A percentile compares a stretch with the other conserved stretches of the same genome.
Evolutionary conservation across 139 green algal genomes (phyloP).

Genomic region (Diplosphaera chodatii): DNA sequence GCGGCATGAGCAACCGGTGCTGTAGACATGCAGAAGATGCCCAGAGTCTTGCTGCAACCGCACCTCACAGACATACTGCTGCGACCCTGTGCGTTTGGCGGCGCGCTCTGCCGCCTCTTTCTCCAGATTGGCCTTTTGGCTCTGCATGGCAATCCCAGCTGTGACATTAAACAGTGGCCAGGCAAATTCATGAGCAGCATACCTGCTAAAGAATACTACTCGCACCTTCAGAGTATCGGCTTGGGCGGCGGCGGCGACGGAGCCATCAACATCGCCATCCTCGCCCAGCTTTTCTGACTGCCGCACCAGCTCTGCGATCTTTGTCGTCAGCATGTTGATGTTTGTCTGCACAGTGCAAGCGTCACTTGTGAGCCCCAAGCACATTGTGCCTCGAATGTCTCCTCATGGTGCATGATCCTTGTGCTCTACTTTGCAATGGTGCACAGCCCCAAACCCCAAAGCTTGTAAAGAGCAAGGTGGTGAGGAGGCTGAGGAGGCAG

Average conservation of each 20-base stretch:
- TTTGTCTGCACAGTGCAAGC: neutral
- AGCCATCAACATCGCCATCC: constrained; percentile 44
- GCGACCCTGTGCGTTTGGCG: constrained; percentile 5
- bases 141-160: constrained; percentile 10
- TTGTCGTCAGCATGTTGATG: constrained; percentile 21
- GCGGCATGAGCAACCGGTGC: no score
- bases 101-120: constrained; percentile 11
- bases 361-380: no score
- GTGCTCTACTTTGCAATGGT: no score
- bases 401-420: no score
- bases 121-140: constrained; percentile 18
- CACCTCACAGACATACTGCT: neutral
- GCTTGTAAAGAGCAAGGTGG: no score
- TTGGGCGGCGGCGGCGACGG: constrained; percentile 20
- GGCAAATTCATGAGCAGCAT: no score
- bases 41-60: no score
- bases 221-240: constrained; percentile 28
- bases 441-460: no score
- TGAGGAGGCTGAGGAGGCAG: neutral
- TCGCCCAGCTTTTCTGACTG: constrained; percentile 33
- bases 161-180: no score
- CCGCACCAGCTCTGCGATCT: constrained; percentile 35
- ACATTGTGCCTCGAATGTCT: no score
- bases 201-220: constrained; percentile 2
- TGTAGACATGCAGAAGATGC: no score